Percentiles rank a stretch among this genome's conserved stretches.
Conservation (phyloP, 345 rosid genomes). For the Populus simonii region DNA sequence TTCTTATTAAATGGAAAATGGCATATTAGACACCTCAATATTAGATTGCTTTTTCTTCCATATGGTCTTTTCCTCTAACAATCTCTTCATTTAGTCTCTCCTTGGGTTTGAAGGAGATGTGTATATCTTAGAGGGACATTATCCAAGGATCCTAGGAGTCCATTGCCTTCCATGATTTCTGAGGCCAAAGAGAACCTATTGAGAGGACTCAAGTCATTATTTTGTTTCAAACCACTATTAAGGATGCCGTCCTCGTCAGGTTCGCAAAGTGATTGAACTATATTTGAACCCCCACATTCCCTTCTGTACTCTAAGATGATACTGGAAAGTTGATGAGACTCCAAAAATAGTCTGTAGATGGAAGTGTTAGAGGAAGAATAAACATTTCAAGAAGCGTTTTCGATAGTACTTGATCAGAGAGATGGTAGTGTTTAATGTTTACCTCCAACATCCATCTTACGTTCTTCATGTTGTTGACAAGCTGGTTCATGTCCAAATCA, state of each 20-base stretch:
- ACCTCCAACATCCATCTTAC: slow-evolving; percentile 80
- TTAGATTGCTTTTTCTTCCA: slow-evolving; percentile 46
- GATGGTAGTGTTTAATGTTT: neutral
- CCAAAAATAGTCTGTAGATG: slow-evolving; percentile 47
- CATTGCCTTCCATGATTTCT: slow-evolving; percentile 42
- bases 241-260: slow-evolving; percentile 48
- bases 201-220: slow-evolving; percentile 17
- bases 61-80: slow-evolving; percentile 50
- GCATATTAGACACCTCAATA: slow-evolving; percentile 7
- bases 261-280: slow-evolving; percentile 54
- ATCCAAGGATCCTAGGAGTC: slow-evolving; percentile 34
- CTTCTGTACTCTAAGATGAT: slow-evolving; percentile 50
- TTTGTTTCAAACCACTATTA: slow-evolving; percentile 14
- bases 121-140: slow-evolving; percentile 37
- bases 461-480: slow-evolving; percentile 70
- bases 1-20: slow-evolving; percentile 20
- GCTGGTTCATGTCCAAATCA: slow-evolving; percentile 72
- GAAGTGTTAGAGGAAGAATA: neutral
- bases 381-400: neutral
- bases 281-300: slow-evolving; percentile 57
- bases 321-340: slow-evolving; percentile 44
- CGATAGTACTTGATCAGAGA: neutral
- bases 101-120: slow-evolving; percentile 47
- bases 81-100: slow-evolving; percentile 43
- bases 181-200: slow-evolving; percentile 42